Conservation (phyloP, 192 early-diverging fungal species). For the Entomortierella lignicola region DNA sequence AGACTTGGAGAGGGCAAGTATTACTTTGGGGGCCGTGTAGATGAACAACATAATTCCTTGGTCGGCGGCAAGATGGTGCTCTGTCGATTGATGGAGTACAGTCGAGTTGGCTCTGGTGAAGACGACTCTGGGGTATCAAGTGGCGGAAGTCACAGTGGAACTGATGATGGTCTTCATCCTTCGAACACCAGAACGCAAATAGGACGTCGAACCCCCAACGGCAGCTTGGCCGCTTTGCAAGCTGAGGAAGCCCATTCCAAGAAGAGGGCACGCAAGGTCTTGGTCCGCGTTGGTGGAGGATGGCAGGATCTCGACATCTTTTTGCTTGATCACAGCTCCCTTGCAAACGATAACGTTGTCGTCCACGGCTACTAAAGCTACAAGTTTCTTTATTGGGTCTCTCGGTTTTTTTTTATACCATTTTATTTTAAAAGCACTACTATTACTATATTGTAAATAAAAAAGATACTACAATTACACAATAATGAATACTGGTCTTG, state of each 20-base stretch:
- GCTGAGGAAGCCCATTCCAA: constrained; percentile 32
- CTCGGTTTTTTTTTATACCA: too few relatives aligned
- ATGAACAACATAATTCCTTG: constrained; percentile 43
- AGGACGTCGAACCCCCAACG: constrained; percentile 7
- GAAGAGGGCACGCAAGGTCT: constrained; percentile 46
- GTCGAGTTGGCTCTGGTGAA: constrained; percentile 51
- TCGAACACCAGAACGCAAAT: constrained; percentile 1
- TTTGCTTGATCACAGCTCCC: constrained; percentile 63
- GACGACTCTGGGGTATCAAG: constrained; percentile 57
- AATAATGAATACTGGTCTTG: too few relatives aligned
- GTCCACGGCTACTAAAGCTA: constrained; percentile 8
- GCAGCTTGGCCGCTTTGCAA: constrained; percentile 16
- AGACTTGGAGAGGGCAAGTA: constrained; percentile 54
- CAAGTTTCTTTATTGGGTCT: not conserved
- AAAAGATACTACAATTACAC: too few relatives aligned
- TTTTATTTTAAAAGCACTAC: too few relatives aligned
- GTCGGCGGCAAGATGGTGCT: constrained; percentile 56
- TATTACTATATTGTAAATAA: too few relatives aligned
- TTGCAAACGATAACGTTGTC: constrained; percentile 24
- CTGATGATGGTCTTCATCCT: constrained; percentile 38
- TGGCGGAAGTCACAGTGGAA: constrained; percentile 53
- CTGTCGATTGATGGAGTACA: constrained; percentile 64
- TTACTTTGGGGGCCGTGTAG: constrained; percentile 51
- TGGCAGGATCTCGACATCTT: constrained; percentile 75
- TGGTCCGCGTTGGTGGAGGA: constrained; percentile 70